Evolutionary conservation across 441 rosid species (phyloP), one percentile per base, ranked within the genome.

Genomic region (Pelargonium myrrhifolium): DNA sequence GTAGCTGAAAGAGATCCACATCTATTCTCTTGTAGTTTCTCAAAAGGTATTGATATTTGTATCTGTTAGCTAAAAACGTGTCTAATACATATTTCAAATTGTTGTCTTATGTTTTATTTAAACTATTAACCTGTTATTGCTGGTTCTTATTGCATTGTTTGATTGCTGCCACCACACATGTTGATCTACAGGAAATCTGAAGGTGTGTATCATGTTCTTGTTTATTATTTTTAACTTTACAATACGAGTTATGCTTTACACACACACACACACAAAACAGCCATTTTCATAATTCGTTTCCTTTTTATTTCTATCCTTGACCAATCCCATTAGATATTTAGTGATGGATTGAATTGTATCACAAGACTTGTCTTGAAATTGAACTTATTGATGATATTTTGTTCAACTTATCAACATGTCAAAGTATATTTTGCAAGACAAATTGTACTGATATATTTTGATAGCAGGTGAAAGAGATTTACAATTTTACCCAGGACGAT

Each of bases 1-100:
- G 87, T 80, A 63, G 80, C 86, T 70, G 99, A 95, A 79, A 82
- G 84, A 67, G 98, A 95, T 83, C 85, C 98, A 76, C 99, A 88
- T 75, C 88, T 95, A 62, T 95, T 90, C 81, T 86, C 97, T 75
- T 93, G 97, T 80, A 78, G 80, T 26, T 85, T 81, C 79, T 74
- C 82, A 56, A 81, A 86, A 63, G 98, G 97, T 87, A 86, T 59
- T 67, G 35, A 24, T 47, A 10, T 42, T 43, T 47, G 4, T 43
- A 68, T 65, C 24, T 42, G 0, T 69, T 70, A 68, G 55, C 21
- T 40, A 14, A 9, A 39, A 67, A 67, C 28, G 39, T 53, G 45
- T 63, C 76, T 62, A 24, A 45, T 39, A 71, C 65, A 26, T 18
- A 51, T 59, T 63, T 80, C 2, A 24, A 64, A 6, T 65, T 69